A percentile compares a stretch with the other conserved stretches of the same genome.
phyloP scores from a whole-genome alignment of 106 monocot genomes.

The Agapanthus africanus region DNA sequence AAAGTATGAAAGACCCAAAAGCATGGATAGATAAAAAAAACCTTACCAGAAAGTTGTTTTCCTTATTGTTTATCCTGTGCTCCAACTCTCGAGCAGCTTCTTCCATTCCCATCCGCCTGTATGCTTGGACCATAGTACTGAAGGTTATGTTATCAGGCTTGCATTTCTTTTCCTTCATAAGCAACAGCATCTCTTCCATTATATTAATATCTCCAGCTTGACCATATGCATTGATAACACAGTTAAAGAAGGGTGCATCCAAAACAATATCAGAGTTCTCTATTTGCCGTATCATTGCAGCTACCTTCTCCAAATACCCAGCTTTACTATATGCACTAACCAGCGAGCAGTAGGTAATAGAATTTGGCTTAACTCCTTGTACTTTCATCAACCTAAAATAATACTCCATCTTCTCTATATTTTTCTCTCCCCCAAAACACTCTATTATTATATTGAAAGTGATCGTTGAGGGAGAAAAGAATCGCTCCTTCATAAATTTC shows the following conservation, averaged over 20 bases:
- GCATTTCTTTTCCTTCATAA: conserved; percentile 80
- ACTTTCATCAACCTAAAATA: conserved; percentile 79
- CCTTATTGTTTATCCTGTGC: conserved; percentile 19
- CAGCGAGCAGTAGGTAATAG: conserved; percentile 80
- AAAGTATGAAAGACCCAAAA: background rate
- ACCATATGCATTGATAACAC: conserved; percentile 83
- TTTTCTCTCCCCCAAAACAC: conserved; percentile 56
- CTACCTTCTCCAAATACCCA: conserved; percentile 51
- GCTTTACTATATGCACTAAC: conserved; percentile 66
- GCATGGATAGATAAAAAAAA: background rate
- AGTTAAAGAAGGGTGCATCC: conserved; percentile 85
- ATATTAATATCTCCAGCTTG: conserved; percentile 58
- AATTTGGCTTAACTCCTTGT: conserved; percentile 76
- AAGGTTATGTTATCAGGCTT: conserved; percentile 68
- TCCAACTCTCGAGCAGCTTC: conserved; percentile 51
- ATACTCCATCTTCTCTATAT: conserved; percentile 81
- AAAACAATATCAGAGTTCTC: conserved; percentile 73
- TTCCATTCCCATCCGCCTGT: conserved; percentile 48
- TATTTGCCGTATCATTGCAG: conserved; percentile 59
- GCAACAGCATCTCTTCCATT: conserved; percentile 76
- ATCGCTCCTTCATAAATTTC: conserved; percentile 74
- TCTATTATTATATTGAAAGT: conserved; percentile 83
- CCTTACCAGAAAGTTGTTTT: conserved; percentile 28
- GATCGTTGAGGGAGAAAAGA: conserved; percentile 52
- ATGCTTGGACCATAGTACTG: conserved; percentile 61